Evolutionary conservation across 2,329 filamentous ascomycete species (phyloP).

Genomic region (Pseudogymnoascus sp.): DNA sequence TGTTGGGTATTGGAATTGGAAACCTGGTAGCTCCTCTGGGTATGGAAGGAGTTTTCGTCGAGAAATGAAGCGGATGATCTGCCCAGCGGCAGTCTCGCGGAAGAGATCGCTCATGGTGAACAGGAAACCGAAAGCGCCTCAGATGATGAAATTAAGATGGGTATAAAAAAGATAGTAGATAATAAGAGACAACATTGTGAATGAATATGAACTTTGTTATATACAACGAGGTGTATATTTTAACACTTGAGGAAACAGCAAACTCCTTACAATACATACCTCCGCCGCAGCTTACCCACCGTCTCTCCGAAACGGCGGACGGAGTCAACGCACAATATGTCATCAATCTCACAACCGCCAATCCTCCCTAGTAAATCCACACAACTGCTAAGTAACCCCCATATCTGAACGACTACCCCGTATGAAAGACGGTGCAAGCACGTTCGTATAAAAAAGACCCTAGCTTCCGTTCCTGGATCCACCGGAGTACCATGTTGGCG

Average conservation of each 20-base stretch:
- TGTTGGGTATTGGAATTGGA: constrained; percentile 43
- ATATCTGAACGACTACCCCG: not conserved
- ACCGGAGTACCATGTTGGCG: not conserved
- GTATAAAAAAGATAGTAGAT: not conserved
- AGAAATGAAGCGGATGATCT: constrained; percentile 35
- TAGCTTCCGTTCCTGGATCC: not conserved
- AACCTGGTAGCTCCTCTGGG: constrained; percentile 39
- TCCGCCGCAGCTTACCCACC: not conserved
- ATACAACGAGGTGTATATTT: not conserved
- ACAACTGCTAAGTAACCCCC: not conserved
- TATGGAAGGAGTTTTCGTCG: constrained; percentile 34
- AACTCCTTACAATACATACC: not conserved
- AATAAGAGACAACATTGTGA: not conserved
- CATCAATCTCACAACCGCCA: not conserved
- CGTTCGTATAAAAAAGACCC: not conserved
- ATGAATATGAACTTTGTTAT: not conserved
- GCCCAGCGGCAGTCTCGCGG: constrained; percentile 37
- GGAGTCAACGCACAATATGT: not conserved
- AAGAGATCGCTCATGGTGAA: constrained; percentile 32
- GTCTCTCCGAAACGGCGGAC: not conserved
- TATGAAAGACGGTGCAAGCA: not conserved
- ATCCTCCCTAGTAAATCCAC: not conserved
- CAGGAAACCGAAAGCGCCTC: not conserved
- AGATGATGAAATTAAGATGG: not conserved
- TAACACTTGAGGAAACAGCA: not conserved